phyloP scores from a whole-genome alignment of 768 basidiomycete species.

The Tubosaeta brunneosetosa region DNA sequence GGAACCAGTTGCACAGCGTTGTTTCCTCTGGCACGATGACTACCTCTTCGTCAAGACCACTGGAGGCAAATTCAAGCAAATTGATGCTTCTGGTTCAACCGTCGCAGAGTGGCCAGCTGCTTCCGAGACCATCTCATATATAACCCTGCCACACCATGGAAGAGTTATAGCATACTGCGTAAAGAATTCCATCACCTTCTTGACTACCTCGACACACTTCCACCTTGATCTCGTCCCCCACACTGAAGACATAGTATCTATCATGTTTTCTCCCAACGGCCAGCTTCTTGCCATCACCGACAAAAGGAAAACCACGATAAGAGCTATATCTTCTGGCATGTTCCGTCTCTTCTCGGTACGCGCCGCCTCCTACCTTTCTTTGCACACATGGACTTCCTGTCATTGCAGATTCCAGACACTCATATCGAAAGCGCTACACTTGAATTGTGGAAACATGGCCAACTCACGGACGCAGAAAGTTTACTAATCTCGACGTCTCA shows the following conservation, averaged over 20 bases:
- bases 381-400: background rate
- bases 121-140: background rate
- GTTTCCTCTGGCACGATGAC: slow-evolving; percentile 4
- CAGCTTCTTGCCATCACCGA: background rate
- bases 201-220: background rate
- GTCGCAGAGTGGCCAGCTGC: background rate
- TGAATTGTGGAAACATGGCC: background rate
- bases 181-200: background rate
- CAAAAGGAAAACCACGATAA: background rate
- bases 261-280: background rate
- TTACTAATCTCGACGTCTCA: background rate
- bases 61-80: background rate
- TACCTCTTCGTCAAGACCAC: background rate
- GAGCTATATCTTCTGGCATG: background rate
- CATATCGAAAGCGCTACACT: background rate
- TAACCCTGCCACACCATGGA: background rate
- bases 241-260: background rate
- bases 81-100: background rate
- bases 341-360: background rate
- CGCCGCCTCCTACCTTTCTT: background rate
- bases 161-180: background rate
- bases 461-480: background rate
- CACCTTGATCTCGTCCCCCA: background rate
- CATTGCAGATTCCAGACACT: background rate
- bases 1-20: background rate